Evolutionary conservation across 257 asterid genomes (phyloP), one percentile per base, ranked within the genome.

Genomic region (Nicotiana otophora): DNA sequence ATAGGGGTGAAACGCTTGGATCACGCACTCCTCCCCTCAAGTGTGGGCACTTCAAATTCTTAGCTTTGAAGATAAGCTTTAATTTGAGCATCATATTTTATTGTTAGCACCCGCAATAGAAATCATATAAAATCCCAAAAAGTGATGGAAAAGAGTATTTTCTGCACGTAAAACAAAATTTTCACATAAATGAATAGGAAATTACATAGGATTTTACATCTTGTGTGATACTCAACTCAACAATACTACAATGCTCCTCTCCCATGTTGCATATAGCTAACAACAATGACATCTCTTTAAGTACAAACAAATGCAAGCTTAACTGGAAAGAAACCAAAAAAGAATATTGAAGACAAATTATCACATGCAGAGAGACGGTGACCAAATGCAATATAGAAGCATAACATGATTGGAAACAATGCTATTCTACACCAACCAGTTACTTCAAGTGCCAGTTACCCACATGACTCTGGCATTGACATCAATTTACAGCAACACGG

Each of bases 401-500:
- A 88, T 84, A 81, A 72, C 84, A 85, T 63, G 89, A 77, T 77
- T 63, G 81, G 84, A 83, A 87, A 86, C 84, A 87, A 83, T 85
- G 79, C 84, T 77, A 86, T 84, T 88, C 88, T 88, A 90, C 81
- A 89, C 89, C 87, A 87, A 85, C 83, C 87, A 62, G 74, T 81
- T 86, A 23, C 67, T 79, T 76, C 70, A 81, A 75, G 53, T 61
- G 81, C 82, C 57, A 39, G 20, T 64, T 82, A 83, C 75, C 83
- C 87, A 83, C 87, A 79, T 46, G 66, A 85, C 87, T 81, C 86
- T 76, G 82, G 83, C 84, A 83, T 66, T 62, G 84, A 82, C 86
- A 89, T 76, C 90, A 84, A 91, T 90, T 88, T 91, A 91, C 95
- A 89, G 85, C 60, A 78, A 77, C 87, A 81, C 26, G 28, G 84